Percentiles rank a stretch among this genome's conserved stretches.
These are phyloP conservation scores for Platanthera zijinensis DNA, from an alignment of 106 monocot species.

Conservation along the genomic window DNA sequence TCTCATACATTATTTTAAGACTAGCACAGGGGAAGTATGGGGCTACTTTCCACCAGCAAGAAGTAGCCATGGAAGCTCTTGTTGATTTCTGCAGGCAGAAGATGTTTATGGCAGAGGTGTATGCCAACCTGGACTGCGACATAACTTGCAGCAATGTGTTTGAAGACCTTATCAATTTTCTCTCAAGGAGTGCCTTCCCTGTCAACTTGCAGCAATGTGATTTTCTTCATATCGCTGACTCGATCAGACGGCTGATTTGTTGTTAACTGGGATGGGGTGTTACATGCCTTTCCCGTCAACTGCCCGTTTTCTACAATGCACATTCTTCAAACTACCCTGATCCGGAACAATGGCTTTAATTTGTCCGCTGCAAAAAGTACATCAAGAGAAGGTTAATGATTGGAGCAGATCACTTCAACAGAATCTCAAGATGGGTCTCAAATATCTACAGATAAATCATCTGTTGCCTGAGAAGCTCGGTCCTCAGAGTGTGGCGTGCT, in stretches of 20 bases:
- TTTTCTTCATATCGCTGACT: too few relatives aligned
- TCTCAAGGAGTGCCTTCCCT: slow-evolving; percentile 75
- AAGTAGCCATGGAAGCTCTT: slow-evolving; percentile 90
- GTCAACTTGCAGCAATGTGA: too few relatives aligned
- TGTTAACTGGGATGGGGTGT: too few relatives aligned
- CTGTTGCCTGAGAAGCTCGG: slow-evolving; percentile 66
- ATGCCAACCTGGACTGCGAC: slow-evolving; percentile 80
- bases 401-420: slow-evolving; percentile 63
- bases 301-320: slow-evolving; percentile 54
- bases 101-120: slow-evolving; percentile 78
- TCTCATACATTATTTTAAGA: slow-evolving; percentile 82
- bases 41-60: slow-evolving; percentile 80
- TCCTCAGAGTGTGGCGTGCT: slow-evolving; percentile 52
- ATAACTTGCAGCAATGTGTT: slow-evolving; percentile 73
- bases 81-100: slow-evolving; percentile 83
- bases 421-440: slow-evolving; percentile 55
- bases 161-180: slow-evolving; percentile 64
- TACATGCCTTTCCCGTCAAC: too few relatives aligned
- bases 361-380: slow-evolving; percentile 42
- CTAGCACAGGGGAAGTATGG: slow-evolving; percentile 75
- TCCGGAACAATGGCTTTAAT: slow-evolving; percentile 60
- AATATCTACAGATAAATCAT: slow-evolving; percentile 53
- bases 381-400: slow-evolving; percentile 50
- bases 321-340: slow-evolving; percentile 50
- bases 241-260: too few relatives aligned